Evolutionary conservation across 192 early-diverging fungal species (phyloP).

Genomic region (Entomortierella lignicola): DNA sequence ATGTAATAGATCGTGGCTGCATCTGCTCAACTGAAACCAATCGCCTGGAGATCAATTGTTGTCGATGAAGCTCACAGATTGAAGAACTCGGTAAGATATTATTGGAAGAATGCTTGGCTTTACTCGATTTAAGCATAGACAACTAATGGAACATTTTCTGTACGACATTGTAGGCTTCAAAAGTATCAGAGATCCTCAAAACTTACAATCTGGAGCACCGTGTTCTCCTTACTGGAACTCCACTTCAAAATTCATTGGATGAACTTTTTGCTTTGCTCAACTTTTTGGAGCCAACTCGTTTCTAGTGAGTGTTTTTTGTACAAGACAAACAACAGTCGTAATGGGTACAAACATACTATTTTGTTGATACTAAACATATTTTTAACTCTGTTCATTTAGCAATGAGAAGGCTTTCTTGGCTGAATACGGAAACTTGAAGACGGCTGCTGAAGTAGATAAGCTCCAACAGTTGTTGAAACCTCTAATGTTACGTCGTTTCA

Average conservation of each 20-base stretch:
- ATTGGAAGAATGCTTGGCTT: too few species aligned
- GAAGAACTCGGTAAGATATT: constrained; percentile 75
- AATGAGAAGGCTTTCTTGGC: constrained; percentile 76
- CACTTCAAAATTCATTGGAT: constrained; percentile 86
- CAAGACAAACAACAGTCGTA: too few species aligned
- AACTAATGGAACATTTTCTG: neutral
- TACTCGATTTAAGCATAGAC: too few species aligned
- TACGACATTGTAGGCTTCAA: constrained; percentile 63
- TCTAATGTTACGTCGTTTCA: constrained; percentile 87
- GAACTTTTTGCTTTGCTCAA: constrained; percentile 88
- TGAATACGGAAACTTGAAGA: constrained; percentile 77
- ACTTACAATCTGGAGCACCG: constrained; percentile 82
- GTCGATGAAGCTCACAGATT: constrained; percentile 89
- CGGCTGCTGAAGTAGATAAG: constrained; percentile 81
- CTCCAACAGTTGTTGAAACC: constrained; percentile 84
- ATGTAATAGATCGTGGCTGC: constrained; percentile 59
- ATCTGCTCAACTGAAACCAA: constrained; percentile 73
- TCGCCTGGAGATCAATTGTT: constrained; percentile 78
- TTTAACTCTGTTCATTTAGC: constrained; percentile 21
- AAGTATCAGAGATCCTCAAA: constrained; percentile 83
- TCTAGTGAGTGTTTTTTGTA: constrained; percentile 61
- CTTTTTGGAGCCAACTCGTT: constrained; percentile 84
- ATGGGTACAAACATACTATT: too few species aligned
- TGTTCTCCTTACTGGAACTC: constrained; percentile 87
- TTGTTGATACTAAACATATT: neutral